Base-by-base conservation (phyloP, 108 stramenopile genomes). In the Asterionellopsis glacialis region DNA sequence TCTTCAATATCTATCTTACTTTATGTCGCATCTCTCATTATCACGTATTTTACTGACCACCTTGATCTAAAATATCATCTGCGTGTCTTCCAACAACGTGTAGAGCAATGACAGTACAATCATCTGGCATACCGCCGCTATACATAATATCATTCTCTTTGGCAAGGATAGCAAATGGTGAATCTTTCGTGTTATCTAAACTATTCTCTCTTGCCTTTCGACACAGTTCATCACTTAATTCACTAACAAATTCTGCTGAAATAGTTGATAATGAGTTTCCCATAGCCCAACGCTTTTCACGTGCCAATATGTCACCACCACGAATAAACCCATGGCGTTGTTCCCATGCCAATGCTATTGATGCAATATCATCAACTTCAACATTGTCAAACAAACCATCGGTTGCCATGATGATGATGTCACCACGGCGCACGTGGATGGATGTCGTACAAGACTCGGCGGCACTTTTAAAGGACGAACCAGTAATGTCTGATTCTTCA, bases 71-170 rank as follows among this genome's bases (percentile, higher is more conserved):
- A 5, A 48, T 16, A 21, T 48, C 47, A 21, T 48, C 47, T 5
- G 16, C 19, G 1, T 9, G 47, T 48, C 47, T 48, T 21, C 87
- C 88, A 10, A 95, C 90, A 18, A 95, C 92, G 52, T 95, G 90
- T 48, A 93, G 77, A 0, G 86, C 92, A 60, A 95, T 74, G 9
- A 96, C 91, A 16, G 93, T 94, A 63, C 91, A 90, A 58, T 96
- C 94, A 63, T 96, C 94, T 0, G 96, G 96, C 96, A 96, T 93
- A 68, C 91, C 96, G 51, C 97, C 97, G 27, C 91, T 89, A 95
- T 95, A 98, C 97, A 98, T 96, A 25, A 98, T 94, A 67, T 98
- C 97, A 73, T 96, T 98, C 42, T 98, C 97, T 63, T 97, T 97
- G 15, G 96, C 96, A 59, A 98, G 72, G 13, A 96, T 69, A 12